These are phyloP conservation scores for Salix brachista DNA, from an alignment of 345 rosid genomes.

Conservation along the genomic window DNA sequence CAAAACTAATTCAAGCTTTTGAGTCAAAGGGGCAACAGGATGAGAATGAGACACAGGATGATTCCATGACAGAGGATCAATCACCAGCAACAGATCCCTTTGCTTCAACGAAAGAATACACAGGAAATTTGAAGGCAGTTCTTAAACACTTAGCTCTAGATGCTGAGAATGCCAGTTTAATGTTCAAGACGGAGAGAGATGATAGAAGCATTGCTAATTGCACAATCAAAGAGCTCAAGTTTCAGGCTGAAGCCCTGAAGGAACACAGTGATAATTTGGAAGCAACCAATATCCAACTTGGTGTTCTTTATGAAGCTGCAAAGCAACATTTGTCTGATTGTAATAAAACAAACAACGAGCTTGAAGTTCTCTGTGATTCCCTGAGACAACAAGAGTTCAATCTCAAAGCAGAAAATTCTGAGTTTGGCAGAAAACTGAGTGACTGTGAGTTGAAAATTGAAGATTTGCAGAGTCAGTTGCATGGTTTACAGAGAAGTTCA, in stretches of 20 bases:
- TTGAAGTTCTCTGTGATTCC: constrained; percentile 44
- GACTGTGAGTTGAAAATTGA: constrained; percentile 35
- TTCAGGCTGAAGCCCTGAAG: constrained; percentile 43
- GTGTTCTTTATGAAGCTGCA: constrained; percentile 52
- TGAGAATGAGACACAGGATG: constrained; percentile 47
- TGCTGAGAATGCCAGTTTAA: constrained; percentile 39
- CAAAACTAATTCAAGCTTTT: constrained; percentile 75
- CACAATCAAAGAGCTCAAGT: constrained; percentile 40
- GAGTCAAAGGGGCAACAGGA: constrained; percentile 61
- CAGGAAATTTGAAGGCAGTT: constrained; percentile 48
- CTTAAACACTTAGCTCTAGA: constrained; percentile 50
- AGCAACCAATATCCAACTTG: constrained; percentile 54
- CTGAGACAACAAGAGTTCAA: constrained; percentile 36
- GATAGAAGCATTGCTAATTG: constrained; percentile 29
- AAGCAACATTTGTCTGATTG: constrained; percentile 43
- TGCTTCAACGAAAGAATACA: constrained; percentile 40
- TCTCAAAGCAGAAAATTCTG: constrained; percentile 47
- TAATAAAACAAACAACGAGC: constrained; percentile 42
- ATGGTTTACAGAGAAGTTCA: constrained; percentile 44
- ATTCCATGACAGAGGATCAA: constrained; percentile 28
- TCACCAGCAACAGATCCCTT: constrained; percentile 37
- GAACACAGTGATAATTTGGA: constrained; percentile 47
- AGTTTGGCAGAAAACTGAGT: constrained; percentile 41
- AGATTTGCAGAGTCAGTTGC: constrained; percentile 57
- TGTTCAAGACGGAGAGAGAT: constrained; percentile 41